Evolutionary conservation across 2,329 filamentous ascomycete species (phyloP).

Genomic region (Aspergillus neoniger): DNA sequence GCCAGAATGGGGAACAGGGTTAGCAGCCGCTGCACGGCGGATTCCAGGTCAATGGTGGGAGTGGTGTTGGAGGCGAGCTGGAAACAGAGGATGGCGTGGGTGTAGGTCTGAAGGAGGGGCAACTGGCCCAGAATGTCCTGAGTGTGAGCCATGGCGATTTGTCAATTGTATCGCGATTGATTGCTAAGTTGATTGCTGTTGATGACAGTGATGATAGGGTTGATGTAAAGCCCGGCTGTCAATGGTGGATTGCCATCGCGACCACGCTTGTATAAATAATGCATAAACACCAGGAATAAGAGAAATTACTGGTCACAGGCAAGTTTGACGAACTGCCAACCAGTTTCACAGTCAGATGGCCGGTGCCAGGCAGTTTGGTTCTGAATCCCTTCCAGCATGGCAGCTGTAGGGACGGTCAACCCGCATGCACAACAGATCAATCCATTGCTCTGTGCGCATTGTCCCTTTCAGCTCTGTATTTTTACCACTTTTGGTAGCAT

Average conservation of each 20-base stretch:
- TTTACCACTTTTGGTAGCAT: too few species aligned
- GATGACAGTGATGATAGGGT: not conserved
- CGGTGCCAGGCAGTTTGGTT: too few species aligned
- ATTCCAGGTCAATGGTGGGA: slow-evolving; percentile 10
- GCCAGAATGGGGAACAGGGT: slow-evolving; percentile 19
- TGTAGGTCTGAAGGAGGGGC: slow-evolving; percentile 26
- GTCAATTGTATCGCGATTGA: too few species aligned
- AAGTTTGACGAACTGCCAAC: not conserved
- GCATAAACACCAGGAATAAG: too few species aligned
- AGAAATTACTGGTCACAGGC: not conserved
- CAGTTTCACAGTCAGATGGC: too few species aligned
- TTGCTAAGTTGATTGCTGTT: too few species aligned
- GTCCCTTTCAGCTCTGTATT: too few species aligned
- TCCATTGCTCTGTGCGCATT: too few species aligned
- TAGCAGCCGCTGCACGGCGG: slow-evolving; percentile 13
- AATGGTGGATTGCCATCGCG: not conserved
- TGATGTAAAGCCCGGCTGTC: not conserved
- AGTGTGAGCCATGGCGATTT: slow-evolving; percentile 12
- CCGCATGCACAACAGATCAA: not conserved
- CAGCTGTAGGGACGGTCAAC: not conserved
- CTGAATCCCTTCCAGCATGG: not conserved
- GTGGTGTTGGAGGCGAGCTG: slow-evolving; percentile 6
- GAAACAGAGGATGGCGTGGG: slow-evolving; percentile 24
- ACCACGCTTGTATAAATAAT: not conserved
- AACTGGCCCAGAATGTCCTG: slow-evolving; percentile 27